Base-by-base conservation (phyloP, 345 rosid species). In the Adansonia digitata region DNA sequence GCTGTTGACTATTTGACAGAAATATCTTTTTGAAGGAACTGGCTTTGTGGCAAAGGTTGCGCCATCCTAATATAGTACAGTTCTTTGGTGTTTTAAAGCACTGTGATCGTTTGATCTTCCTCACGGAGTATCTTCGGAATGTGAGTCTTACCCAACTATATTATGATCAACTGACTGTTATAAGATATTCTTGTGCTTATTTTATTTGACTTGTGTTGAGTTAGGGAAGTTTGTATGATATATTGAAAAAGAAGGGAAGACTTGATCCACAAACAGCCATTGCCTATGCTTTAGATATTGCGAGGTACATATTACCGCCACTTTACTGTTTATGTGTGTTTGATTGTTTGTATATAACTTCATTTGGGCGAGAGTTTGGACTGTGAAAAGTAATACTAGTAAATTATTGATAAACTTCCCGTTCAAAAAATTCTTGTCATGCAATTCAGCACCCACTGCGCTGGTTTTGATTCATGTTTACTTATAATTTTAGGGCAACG, bases 1-100 rank as follows among this genome's bases (percentile, higher is more conserved):
- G 39, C 59, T 48, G 40, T 27, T 46, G 52, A 22, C n/a, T 40
- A 4, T 52, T 70, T 56, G 42, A 70, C 82, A 87, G 88, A 81
- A 75, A 48, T 69, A 42, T 79, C 71, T 89, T 89, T 75, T 13
- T 89, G 82, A 87, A 80, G 82, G 91, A 87, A 82, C 68, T 89
- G 77, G 88, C 83, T 57, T 72, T 89, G 73, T 87, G 91, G 93
- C 88, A 89, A 72, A 84, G 57, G 84, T 75, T 89, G 79, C 86
- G 89, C 67, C 93, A 87, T 76, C 93, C 93, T 31, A 89, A 89
- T 76, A 89, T 89, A 53, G 91, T 87, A 74, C 91, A 89, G 81
- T 89, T 89, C 85, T 87, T 89, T 52, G 93, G 93, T 53, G 91
- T 87, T 71, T 75, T 89, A 26, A 89, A 85, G 83, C 82, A 81